Base-by-base conservation (phyloP, 2,329 filamentous ascomycete species). In the Cladosporium cucumerinum region DNA sequence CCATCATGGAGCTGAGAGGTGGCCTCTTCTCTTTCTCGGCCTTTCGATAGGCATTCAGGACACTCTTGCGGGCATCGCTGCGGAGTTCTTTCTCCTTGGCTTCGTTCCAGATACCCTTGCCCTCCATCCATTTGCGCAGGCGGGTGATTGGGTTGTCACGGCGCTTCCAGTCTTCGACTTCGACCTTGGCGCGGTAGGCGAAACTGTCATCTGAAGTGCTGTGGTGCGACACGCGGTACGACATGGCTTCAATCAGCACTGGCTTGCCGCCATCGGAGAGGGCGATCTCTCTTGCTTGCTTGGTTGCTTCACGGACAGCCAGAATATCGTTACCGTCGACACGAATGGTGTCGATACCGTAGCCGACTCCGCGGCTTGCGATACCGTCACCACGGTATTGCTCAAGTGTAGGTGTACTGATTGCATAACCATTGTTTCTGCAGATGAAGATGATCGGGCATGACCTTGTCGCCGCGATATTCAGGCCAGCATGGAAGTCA, bases 201-300 rank as follows among this genome's bases (percentile, higher is more conserved):
- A 97, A 99, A 28, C 91, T 95, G 79, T 99, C 95, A 74, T 99
- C 95, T 0, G 91, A 95, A 0, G 95, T 99, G 78, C 92, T 97
- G 80, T 99, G 95, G 76, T 99, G 93, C 7, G 91, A 94, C 51
- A 98, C 93, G n/a, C 95, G 92, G 79, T 99, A 99, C 26, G 91
- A 94, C 91, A 99, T 96, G 64, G 93, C 93, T 79, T 99, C 95
- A 48, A 99, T 89, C 8, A 99, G 81, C 0, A 99, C 86, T 0
- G 92, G 93, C 68, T 86, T 87, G 4, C 92, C 91, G n/a, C 91
- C 92, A 51, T 91, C 87, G 64, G 89, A 82, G 3, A 98, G 83
- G 0, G 94, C 93, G 73, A 94, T 86, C 57, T 86, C 84, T 1
- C 93, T 86, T 0, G 95, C 95, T 75, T 86, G 85, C 73, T 86